Evolutionary conservation across 2,329 filamentous ascomycete genomes (phyloP), one percentile per base, ranked within the genome.

Genomic region (Didymella keratinophila): DNA sequence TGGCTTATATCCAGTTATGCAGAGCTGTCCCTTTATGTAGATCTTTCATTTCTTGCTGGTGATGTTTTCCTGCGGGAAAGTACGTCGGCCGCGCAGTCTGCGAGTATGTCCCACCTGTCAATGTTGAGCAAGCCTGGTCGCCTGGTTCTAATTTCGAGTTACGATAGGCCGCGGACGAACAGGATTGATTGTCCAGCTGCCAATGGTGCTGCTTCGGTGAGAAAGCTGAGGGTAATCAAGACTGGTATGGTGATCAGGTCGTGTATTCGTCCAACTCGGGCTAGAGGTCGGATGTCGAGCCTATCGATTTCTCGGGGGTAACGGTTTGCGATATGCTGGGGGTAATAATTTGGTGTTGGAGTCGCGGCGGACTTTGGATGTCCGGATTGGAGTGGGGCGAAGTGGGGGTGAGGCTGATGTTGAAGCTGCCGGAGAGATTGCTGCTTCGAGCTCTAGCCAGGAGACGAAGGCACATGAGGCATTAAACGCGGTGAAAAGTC

Each of bases 311-410:
- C 4, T n/a, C 36, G 23, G 25, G 18, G 45, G 25, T 48, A 41
- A 41, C 12, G 10, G 2, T 25, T 47, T 52, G 44, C 28, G 41
- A 42, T 52, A 52, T 48, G 16, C 42, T 64, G 48, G 57, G 55
- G 54, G 51, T 63, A 61, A 63, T 30, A 11, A 16, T 44, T 45
- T 32, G 36, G 44, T 25, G 56, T 14, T 58, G 56, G 52, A 44
- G 25, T 58, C 28, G 14, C 10, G 39, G 23, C 55, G 49, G 48
- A 58, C 23, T 16, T 58, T 39, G 23, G 53, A 45, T 58, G 45
- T 50, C 56, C 50, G 45, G 32, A 14, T 27, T 23, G 9, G 12
- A 32, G 56, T 50, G 56, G 50, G 56, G 50, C 47, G 16, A 45
- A 43, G 50, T 49, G 56, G 56, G 41, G 48, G 48, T 43, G 45